Base-by-base conservation (phyloP, 164 flowering plant species). In the Dillenia turbinata region DNA sequence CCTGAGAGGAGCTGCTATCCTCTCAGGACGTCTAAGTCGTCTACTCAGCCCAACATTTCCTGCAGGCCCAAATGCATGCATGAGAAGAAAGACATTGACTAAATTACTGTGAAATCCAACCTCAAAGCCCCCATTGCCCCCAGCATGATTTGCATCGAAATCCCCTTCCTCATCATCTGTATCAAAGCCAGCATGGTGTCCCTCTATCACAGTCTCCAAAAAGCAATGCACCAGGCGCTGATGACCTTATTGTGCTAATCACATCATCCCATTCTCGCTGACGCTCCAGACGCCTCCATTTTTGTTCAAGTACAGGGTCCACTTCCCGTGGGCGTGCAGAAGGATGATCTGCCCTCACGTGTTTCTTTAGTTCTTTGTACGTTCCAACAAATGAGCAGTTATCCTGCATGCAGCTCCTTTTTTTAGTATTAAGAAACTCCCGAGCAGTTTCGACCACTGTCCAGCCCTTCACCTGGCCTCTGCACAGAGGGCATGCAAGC, bases 401-500 rank as follows among this genome's bases (percentile, higher is more conserved):
- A 33, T 76, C 82, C 60, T 78, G 82, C 77, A 68, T 70, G 66
- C 85, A 81, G 61, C 61, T 70, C 50, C 82, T 71, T 56, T 50
- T 67, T 78, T 76, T 78, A 49, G 71, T 62, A 50, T 81, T 78
- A 17, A 81, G 75, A 67, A 65, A 75, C 11, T 73, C 71, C 9
- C 85, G 76, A 2, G 85, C 85, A 56, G 78, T 61, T 55, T 78
- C 80, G 5, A 78, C 78, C 43, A 81, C 80, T 0, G 82, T 78
- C 78, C 76, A 71, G n/a, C 85, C 85, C 63, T 78, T 78, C 49
- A 81, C 82, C 70, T 78, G 75, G 13, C 85, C 85, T 33, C 85
- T 57, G 65, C 85, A 81, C 22, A 81, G 75, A 44, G 82, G 85
- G 66, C 85, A 81, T 0, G 73, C 78, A 57, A 81, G 75, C 47